Evolutionary conservation across 2,329 filamentous ascomycete genomes (phyloP).

Genomic region (Pestalotiopsis sp.): DNA sequence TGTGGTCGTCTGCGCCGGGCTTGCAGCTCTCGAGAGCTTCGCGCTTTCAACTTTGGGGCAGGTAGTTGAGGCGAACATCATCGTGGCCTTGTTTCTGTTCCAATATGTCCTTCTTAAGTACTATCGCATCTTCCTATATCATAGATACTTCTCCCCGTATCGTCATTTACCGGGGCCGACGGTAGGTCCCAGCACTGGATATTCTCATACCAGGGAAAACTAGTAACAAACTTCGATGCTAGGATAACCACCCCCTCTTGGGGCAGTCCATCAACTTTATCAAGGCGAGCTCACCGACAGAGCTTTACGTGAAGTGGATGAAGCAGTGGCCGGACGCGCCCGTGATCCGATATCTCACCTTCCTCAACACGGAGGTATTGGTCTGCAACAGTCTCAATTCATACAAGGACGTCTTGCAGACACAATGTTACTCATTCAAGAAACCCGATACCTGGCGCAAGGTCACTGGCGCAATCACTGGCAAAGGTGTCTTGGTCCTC

Average conservation of each 20-base stretch:
- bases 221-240: conserved; percentile 21
- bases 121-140: conserved; percentile 20
- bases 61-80: not conserved
- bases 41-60: not conserved
- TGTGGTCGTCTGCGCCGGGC: not conserved
- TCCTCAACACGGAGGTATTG: conserved; percentile 29
- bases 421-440: conserved; percentile 22
- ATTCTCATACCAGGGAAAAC: too few species aligned
- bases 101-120: conserved; percentile 18
- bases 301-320: conserved; percentile 25
- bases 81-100: conserved; percentile 10
- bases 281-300: conserved; percentile 17
- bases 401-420: conserved; percentile 29
- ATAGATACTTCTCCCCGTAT: conserved; percentile 20
- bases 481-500: conserved; percentile 21
- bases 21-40: not conserved
- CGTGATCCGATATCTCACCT: conserved; percentile 30
- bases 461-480: conserved; percentile 29
- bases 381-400: conserved; percentile 26
- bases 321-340: conserved; percentile 25
- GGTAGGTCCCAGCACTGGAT: conserved; percentile 9
- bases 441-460: conserved; percentile 20
- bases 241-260: conserved; percentile 24
- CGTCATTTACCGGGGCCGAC: conserved; percentile 20
- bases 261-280: conserved; percentile 22